phyloP scores from a whole-genome alignment of 331 rosid genomes.

The Malus hybrid region DNA sequence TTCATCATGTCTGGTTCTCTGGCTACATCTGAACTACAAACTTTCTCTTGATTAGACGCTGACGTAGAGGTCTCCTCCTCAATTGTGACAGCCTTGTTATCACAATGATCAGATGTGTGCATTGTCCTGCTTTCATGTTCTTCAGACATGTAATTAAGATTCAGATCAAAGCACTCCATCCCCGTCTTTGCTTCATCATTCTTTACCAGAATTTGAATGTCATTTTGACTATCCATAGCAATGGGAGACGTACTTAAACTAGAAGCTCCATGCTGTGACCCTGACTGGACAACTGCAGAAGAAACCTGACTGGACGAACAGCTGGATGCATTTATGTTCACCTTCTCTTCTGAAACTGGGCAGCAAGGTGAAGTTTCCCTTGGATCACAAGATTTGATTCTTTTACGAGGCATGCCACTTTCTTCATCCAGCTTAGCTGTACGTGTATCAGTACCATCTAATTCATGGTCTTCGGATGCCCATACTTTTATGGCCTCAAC shows the following conservation, averaged over 20 bases:
- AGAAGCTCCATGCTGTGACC: constrained; percentile 33
- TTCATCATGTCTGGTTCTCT: constrained; percentile 28
- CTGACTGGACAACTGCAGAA: constrained; percentile 52
- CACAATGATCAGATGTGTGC: constrained; percentile 20
- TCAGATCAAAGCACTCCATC: constrained; percentile 45
- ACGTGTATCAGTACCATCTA: constrained; percentile 14
- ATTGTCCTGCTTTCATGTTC: constrained; percentile 29
- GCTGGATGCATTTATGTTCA: constrained; percentile 30
- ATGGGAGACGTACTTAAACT: constrained; percentile 26
- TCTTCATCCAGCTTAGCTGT: constrained; percentile 26
- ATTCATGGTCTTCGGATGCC: constrained; percentile 28
- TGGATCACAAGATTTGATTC: constrained; percentile 16
- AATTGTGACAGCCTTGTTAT: constrained; percentile 16
- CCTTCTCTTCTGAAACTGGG: constrained; percentile 33
- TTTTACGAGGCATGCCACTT: constrained; percentile 1
- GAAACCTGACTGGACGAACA: constrained; percentile 46
- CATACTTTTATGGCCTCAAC: constrained; percentile 33
- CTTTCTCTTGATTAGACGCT: constrained; percentile 12
- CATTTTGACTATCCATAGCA: constrained; percentile 36
- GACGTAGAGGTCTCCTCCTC: constrained; percentile 22
- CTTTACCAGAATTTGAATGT: constrained; percentile 13
- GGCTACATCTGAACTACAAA: constrained; percentile 6
- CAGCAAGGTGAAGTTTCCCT: constrained; percentile 30
- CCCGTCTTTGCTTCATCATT: constrained; percentile 33
- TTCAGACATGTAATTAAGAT: constrained; percentile 35